Evolutionary conservation across 371 early-diverging fungal genomes (phyloP).

Genomic region (Catenaria anguillulae): DNA sequence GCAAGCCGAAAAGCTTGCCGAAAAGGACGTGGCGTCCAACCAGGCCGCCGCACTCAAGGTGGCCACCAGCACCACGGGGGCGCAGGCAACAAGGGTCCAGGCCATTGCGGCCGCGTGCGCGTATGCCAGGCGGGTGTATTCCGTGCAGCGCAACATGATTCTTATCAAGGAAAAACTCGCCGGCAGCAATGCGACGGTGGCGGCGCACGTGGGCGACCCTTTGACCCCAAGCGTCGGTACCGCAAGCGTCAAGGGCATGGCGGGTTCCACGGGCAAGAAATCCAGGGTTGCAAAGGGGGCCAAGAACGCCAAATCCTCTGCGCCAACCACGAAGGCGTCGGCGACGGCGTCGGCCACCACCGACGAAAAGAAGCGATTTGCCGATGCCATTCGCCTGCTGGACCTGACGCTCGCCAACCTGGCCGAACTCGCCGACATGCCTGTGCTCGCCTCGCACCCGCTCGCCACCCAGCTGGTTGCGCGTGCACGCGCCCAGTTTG

Average conservation of each 20-base stretch:
- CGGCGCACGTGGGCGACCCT: no score
- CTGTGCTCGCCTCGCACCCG: neutral
- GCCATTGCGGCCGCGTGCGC: slow-evolving; percentile 13
- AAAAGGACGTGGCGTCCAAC: slow-evolving; percentile 45
- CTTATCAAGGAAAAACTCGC: neutral
- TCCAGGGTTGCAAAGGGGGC: no score
- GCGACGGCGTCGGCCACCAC: neutral
- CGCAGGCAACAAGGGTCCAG: neutral
- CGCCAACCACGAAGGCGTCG: neutral
- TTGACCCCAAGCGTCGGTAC: no score
- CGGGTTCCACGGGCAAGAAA: no score
- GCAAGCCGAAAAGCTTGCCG: slow-evolving; percentile 43
- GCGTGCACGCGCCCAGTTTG: neutral
- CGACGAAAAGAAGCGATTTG: neutral
- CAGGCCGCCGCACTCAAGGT: slow-evolving; percentile 21
- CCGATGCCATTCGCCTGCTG: neutral
- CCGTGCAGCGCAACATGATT: slow-evolving; percentile 11
- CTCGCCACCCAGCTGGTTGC: neutral
- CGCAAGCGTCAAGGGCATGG: no score
- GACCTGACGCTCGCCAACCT: neutral
- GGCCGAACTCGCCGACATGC: neutral
- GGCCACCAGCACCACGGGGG: slow-evolving; percentile 6
- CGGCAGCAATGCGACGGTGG: neutral
- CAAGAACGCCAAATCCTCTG: neutral
- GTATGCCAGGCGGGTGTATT: slow-evolving; percentile 10